Base-by-base conservation (phyloP, 768 basidiomycete species). In the Boletus rubroflammeus region DNA sequence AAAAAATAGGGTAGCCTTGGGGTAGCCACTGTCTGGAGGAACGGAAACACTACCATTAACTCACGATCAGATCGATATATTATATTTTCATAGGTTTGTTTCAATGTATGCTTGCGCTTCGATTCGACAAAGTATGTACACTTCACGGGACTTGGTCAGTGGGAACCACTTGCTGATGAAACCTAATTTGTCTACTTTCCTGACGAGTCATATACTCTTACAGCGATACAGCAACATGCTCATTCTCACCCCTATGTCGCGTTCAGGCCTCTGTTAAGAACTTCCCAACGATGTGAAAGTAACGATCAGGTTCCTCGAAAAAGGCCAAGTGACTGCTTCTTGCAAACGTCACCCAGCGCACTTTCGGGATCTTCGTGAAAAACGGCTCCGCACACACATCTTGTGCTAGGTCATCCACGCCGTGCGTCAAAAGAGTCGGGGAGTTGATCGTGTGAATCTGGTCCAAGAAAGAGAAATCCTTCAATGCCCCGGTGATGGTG, bases 381-480 rank as follows among this genome's bases (percentile, higher is more conserved):
- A 71, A 76, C 3, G 75, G 75, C 23, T 8, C 44, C 5, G 68
- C 41, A 17, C 66, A 68, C 9, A 62, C 61, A 54, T 77, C 75
- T 23, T 71, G 66, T 40, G 72, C 75, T 50, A 68, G 66, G 48
- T 78, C 79, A 50, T 73, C 64, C 11, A 54, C 55, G 1, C 73
- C 75, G 31, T 76, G 75, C 40, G 69, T 71, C 31, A 76, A 50
- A 28, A 82, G 65, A 0, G 75, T 75, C 1, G 75, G 69, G 7
- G 68, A 67, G 6, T 51, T 36, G 26, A 81, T 77, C 5, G 67
- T 73, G 55, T 73, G 67, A 9, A 81, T 62, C 11, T 74, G 68
- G 38, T 77, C 73, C 14, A 79, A 61, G 47, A 81, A 74, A 13
- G 72, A 65, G 81, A 81, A 84, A 2, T 69, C 58, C 59, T 76